Evolutionary conservation across 257 asterid species (phyloP), one percentile per base, ranked within the genome.

Genomic region (Solanum peruvianum): DNA sequence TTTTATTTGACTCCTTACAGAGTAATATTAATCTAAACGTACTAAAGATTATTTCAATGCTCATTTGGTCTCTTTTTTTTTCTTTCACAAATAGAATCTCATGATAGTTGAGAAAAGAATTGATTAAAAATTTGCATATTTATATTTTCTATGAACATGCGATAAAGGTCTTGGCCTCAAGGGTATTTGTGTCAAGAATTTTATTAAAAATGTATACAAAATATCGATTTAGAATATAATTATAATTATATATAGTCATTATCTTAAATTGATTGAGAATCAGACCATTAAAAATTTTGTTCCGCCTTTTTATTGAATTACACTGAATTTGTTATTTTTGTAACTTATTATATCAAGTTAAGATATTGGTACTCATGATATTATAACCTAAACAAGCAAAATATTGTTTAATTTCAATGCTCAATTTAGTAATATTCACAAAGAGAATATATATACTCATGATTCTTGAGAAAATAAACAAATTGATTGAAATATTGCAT

Each of bases 261-360:
- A 58, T 20, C 5, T 58, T 20, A 58, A 20, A 58, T 58, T 58
- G 25, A 58, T 58, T 9, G 5, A 58, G 66, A 58, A 58, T 5
- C 2, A 58, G 3, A 58, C 1, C 9, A 0, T 8, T 21, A 5
- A 58, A 21, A 0, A 7, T 21, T 3, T 20, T 58, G 13, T 1
- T 58, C 12, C 1, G 12, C 2, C 0, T 58, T 11, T 58, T 1
- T 21, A 0, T 58, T 11, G 2, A 1, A 58, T 58, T 58, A 58
- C 1, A 21, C 0, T 2, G 13, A 58, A 1, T 58, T 58, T 58
- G 5, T 21, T 58, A 25, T 21, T 58, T n/a, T 56, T 58, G 12
- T 58, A 58, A 21, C 66, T 58, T 58, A 58, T 35, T 35, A 35
- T 35, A 35, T 7, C 7, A 35, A 7, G 64, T 56, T 18, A 56